Base-by-base conservation (phyloP, 306 rosid genomes). In the Cyclanthera cordifolia region DNA sequence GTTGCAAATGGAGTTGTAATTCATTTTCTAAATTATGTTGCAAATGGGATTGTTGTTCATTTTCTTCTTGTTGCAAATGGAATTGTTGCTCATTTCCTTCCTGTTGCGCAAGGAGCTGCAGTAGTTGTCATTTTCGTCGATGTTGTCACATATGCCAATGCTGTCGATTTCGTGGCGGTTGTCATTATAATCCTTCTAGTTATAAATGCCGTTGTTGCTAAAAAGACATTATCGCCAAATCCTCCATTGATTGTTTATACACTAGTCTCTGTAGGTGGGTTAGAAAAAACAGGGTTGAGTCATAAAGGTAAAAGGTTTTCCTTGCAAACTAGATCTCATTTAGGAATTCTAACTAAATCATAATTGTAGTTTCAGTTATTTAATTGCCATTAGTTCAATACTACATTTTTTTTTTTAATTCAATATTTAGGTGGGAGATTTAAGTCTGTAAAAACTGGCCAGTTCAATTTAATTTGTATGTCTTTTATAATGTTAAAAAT, bases 101-200 rank as follows among this genome's bases (percentile, higher is more conserved):
- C 34, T 59, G 47, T n/a, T 59, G 15, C 67, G 21, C 34, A 43
- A 43, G 70, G 15, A 43, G 53, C 50, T 65, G 56, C 49, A 39
- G 72, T 48, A 73, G 74, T 30, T 67, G 72, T 69, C 12, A 12
- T 21, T 65, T 51, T 52, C 43, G 8, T 24, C 24, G 57, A 16
- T 51, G 69, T 53, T 20, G 32, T 19, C 58, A 3, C 34, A 2
- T 73, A 59, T 20, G 32, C 73, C 5, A 53, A 37, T 20, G 54
- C 76, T 66, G 83, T 78, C 68, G 64, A 69, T 66, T 68, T 81
- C 32, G 57, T 9, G 6, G 46, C 8, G 23, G 54, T 37, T 32
- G 64, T 52, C 19, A 15, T 47, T 47, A 47, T 4, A 14, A 47
- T 13, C 50, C 50, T 46, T 41, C 47, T 78, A 53, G 78, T 78